A percentile compares a stretch with the other conserved stretches of the same genome.
Evolutionary conservation across 768 basidiomycete genomes (phyloP).

Genomic region (Suillus brevipes): DNA sequence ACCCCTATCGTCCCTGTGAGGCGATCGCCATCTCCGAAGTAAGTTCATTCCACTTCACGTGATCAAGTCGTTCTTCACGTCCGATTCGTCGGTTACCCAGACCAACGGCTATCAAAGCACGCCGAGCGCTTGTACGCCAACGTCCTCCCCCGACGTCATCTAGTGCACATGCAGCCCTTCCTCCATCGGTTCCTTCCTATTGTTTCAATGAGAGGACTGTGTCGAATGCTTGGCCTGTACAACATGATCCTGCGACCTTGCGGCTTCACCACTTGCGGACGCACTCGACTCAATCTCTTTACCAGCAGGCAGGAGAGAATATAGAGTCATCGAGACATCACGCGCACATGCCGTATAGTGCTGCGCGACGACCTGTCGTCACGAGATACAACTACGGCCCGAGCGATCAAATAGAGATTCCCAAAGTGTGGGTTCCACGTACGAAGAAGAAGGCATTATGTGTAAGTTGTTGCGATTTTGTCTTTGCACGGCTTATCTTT

Average conservation of each 20-base stretch:
- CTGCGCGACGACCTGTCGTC: background rate
- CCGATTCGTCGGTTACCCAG: background rate
- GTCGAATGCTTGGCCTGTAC: background rate
- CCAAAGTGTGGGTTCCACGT: background rate
- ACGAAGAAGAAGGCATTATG: slow-evolving; percentile 1
- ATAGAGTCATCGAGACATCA: background rate
- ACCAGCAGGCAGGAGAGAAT: background rate
- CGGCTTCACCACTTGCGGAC: background rate
- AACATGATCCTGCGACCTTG: background rate
- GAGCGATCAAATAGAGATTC: background rate
- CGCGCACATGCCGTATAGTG: background rate
- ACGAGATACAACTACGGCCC: background rate
- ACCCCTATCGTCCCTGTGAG: background rate
- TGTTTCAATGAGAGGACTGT: background rate
- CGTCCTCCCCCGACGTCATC: background rate
- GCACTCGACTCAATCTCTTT: background rate
- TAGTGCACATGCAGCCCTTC: no score
- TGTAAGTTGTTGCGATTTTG: background rate
- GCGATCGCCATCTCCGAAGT: slow-evolving; percentile 5
- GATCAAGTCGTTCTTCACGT: background rate
- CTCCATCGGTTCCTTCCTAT: no score
- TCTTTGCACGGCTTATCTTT: background rate
- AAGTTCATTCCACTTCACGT: background rate
- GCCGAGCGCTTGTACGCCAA: background rate
- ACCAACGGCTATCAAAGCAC: background rate